Evolutionary conservation across 2,329 filamentous ascomycete species (phyloP).

Genomic region (Hymenoscyphus salicellus): DNA sequence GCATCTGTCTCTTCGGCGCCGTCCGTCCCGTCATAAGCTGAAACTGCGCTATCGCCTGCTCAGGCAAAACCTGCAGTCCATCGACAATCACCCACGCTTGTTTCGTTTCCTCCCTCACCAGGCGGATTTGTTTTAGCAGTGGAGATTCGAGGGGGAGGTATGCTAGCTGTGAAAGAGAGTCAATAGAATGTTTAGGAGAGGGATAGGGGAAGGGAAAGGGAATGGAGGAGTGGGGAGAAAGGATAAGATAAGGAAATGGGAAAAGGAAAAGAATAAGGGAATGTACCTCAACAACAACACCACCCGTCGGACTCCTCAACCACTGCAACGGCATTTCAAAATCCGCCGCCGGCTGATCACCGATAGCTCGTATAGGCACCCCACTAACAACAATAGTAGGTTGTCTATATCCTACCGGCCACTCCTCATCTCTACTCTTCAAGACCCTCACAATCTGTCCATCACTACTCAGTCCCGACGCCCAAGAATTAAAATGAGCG

Average conservation of each 20-base stretch:
- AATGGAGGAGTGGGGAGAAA: not conserved
- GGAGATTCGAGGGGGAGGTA: constrained; percentile 74
- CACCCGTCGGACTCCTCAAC: constrained; percentile 70
- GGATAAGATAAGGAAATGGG: not conserved
- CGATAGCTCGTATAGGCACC: constrained; percentile 68
- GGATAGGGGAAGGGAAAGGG: not conserved
- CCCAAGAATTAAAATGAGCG: constrained; percentile 61
- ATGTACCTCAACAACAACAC: constrained; percentile 64
- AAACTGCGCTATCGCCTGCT: constrained; percentile 79
- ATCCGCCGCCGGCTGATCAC: constrained; percentile 61
- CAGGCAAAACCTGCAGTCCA: constrained; percentile 70
- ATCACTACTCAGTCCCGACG: constrained; percentile 30
- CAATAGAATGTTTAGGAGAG: not conserved
- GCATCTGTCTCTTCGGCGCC: constrained; percentile 69
- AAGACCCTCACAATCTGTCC: constrained; percentile 47
- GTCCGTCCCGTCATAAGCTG: constrained; percentile 74
- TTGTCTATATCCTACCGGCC: constrained; percentile 60
- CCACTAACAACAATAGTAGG: constrained; percentile 76
- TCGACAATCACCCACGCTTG: constrained; percentile 73
- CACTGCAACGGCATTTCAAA: constrained; percentile 68
- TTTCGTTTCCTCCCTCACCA: constrained; percentile 46
- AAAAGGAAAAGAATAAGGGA: not conserved
- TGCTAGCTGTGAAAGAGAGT: constrained; percentile 45
- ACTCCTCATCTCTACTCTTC: constrained; percentile 54
- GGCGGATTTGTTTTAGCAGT: constrained; percentile 60